These are phyloP conservation scores for Populus pruinosa DNA, from an alignment of 345 rosid genomes.

Conservation along the genomic window DNA sequence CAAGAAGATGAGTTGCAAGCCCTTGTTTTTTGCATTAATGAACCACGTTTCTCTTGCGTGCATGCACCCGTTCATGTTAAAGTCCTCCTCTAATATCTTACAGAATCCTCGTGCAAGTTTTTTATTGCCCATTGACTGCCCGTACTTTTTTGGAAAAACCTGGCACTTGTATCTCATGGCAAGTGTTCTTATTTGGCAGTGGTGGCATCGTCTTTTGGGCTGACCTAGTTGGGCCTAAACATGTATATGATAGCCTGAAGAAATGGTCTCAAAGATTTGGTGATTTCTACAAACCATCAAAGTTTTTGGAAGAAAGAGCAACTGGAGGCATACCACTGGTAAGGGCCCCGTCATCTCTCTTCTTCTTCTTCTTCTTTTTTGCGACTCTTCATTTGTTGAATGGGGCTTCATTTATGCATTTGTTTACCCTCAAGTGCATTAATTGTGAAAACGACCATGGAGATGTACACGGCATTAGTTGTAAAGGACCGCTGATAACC, in stretches of 20 bases:
- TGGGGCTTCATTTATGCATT: not conserved
- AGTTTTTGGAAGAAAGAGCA: slow-evolving; percentile 85
- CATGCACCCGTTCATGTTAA: no score
- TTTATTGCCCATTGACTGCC: no score
- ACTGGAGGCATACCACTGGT: slow-evolving; percentile 67
- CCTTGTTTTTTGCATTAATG: not conserved
- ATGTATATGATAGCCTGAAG: slow-evolving; percentile 60
- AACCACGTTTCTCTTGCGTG: no score
- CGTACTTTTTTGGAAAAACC: not conserved
- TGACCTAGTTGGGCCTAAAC: slow-evolving; percentile 60
- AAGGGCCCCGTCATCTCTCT: slow-evolving; percentile 17
- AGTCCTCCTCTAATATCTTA: no score
- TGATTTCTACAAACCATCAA: slow-evolving; percentile 66
- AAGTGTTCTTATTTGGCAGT: slow-evolving; percentile 34
- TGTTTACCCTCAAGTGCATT: not conserved
- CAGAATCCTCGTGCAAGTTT: no score
- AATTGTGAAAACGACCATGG: no score
- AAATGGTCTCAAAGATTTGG: slow-evolving; percentile 71
- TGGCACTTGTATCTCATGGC: not conserved
- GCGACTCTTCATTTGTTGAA: no score
- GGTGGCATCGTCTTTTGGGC: slow-evolving; percentile 97
- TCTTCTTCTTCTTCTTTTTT: not conserved
- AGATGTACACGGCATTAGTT: not conserved
- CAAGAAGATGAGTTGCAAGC: not conserved
- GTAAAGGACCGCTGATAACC: not conserved